Conservation (phyloP, 345 rosid species). For the Limnanthes douglasii region DNA sequence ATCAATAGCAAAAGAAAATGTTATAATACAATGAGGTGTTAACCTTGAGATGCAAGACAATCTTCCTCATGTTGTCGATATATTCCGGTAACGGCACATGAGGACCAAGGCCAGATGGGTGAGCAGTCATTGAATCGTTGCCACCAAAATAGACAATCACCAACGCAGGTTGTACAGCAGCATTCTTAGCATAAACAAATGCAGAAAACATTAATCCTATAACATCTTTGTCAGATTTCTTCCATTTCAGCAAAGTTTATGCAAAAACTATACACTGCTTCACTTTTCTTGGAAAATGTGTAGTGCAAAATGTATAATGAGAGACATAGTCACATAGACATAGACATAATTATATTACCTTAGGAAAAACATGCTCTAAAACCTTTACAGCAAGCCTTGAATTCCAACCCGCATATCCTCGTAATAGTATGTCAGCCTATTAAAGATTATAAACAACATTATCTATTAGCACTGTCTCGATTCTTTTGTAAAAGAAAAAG, state of each 20-base stretch:
- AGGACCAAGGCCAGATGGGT: slow-evolving; percentile 49
- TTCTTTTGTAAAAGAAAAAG: no score
- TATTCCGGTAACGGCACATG: slow-evolving; percentile 86
- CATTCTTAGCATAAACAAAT: slow-evolving; percentile 51
- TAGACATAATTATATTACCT: slow-evolving; percentile 40
- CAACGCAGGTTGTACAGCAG: slow-evolving; percentile 54
- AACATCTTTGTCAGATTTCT: no score
- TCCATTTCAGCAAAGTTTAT: no score
- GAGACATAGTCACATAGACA: no score
- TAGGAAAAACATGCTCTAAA: slow-evolving; percentile 58
- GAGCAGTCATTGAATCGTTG: slow-evolving; percentile 61
- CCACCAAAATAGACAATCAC: slow-evolving; percentile 95
- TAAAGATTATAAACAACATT: no score
- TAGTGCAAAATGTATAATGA: no score
- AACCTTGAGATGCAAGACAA: slow-evolving; percentile 66
- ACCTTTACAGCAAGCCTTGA: slow-evolving; percentile 68
- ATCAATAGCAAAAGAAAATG: not conserved
- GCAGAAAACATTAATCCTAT: no score
- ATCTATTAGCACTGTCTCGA: no score
- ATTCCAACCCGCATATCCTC: slow-evolving; percentile 90
- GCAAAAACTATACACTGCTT: no score
- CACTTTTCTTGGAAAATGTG: no score
- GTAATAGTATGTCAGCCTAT: slow-evolving; percentile 65
- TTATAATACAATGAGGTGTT: not conserved
- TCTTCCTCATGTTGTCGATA: slow-evolving; percentile 60